Evolutionary conservation across 1,284 basidiomycete genomes (phyloP).

Genomic region (Cryptococcus sp.): DNA sequence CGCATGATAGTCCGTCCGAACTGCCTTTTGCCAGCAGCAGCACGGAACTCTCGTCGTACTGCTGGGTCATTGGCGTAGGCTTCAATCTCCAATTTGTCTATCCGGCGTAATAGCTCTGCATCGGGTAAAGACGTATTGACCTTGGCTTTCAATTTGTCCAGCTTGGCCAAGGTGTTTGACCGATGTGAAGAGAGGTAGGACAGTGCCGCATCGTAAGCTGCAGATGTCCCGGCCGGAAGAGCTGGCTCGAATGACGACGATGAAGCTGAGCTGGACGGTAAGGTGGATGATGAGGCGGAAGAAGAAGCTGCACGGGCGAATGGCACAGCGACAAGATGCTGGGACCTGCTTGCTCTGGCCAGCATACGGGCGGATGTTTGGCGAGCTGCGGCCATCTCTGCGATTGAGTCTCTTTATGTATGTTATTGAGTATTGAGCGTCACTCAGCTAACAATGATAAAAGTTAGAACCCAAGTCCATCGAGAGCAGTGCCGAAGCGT

Average conservation of each 20-base stretch:
- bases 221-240: slow-evolving; percentile 39
- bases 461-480: no score
- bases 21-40: slow-evolving; percentile 44
- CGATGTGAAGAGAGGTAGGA: slow-evolving; percentile 33
- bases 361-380: slow-evolving; percentile 9
- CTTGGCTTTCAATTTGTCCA: slow-evolving; percentile 16
- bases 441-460: no score
- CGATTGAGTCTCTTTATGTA: no score
- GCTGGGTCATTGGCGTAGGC: slow-evolving; percentile 48
- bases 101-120: slow-evolving; percentile 16
- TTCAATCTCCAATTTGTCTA: slow-evolving; percentile 41
- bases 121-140: slow-evolving; percentile 10
- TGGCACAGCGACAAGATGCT: slow-evolving; percentile 7
- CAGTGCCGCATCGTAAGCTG: slow-evolving; percentile 51
- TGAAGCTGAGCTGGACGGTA: slow-evolving; percentile 20
- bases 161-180: slow-evolving; percentile 9
- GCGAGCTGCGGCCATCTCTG: no score
- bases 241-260: slow-evolving; percentile 40
- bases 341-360: slow-evolving; percentile 16
- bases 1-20: slow-evolving; percentile 67
- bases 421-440: no score
- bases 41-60: slow-evolving; percentile 37
- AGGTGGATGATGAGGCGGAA: slow-evolving; percentile 12
- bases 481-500: no score
- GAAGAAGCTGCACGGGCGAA: slow-evolving; percentile 12